phyloP scores from a whole-genome alignment of 2,329 filamentous ascomycete genomes.

The Hypoxylon sp. region DNA sequence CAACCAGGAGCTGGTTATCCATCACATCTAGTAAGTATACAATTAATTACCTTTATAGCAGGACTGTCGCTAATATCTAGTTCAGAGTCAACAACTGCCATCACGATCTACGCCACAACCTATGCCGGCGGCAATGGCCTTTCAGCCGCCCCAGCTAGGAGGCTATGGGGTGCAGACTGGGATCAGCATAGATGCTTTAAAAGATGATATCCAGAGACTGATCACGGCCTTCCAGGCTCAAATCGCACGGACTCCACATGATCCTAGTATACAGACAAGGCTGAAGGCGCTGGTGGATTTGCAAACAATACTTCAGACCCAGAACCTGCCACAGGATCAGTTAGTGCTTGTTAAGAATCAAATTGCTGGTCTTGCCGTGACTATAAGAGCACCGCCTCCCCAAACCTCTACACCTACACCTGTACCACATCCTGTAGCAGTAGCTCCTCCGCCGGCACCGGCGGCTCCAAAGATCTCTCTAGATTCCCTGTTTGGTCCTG shows the following conservation, averaged over 20 bases:
- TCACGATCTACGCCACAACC: conserved; percentile 60
- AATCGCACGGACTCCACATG: conserved; percentile 81
- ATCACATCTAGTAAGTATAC: conserved; percentile 54
- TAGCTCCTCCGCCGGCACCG: conserved; percentile 55
- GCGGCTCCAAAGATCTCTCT: conserved; percentile 64
- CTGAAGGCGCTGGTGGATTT: conserved; percentile 89
- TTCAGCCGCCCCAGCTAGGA: conserved; percentile 60
- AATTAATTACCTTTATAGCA: neutral
- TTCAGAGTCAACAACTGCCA: conserved; percentile 47
- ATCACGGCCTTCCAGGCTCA: conserved; percentile 81
- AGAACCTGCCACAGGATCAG: conserved; percentile 84
- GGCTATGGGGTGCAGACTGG: conserved; percentile 61
- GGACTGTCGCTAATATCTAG: conserved; percentile 34
- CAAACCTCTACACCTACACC: conserved; percentile 59
- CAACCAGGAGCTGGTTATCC: conserved; percentile 51
- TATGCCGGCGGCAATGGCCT: conserved; percentile 57
- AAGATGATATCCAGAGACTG: conserved; percentile 85
- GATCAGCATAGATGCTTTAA: conserved; percentile 80
- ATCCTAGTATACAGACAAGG: conserved; percentile 81
- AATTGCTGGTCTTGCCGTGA: conserved; percentile 82
- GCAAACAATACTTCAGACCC: conserved; percentile 82
- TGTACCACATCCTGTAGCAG: conserved; percentile 55
- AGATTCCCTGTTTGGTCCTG: conserved; percentile 72
- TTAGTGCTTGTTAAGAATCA: conserved; percentile 87
- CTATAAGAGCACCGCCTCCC: conserved; percentile 66